Percentiles rank a stretch among this genome's conserved stretches.
phyloP scores from a whole-genome alignment of 2,329 filamentous ascomycete genomes.

The Cercospora janseana region DNA sequence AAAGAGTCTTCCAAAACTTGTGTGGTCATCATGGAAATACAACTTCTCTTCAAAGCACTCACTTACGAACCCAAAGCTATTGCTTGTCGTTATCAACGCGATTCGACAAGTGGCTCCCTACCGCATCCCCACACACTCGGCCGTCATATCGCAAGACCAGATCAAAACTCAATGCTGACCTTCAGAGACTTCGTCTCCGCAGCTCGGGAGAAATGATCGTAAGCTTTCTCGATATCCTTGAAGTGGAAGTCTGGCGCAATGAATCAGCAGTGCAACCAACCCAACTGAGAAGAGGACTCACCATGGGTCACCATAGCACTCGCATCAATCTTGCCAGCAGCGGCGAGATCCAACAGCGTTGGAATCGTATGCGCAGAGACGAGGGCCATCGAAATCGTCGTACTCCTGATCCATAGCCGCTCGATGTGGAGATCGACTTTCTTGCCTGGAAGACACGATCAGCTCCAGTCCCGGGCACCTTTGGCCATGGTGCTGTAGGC shows the following conservation, averaged over 20 bases:
- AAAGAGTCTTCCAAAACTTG: too few species aligned
- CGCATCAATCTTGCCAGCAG: slow-evolving; percentile 29
- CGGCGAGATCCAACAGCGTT: slow-evolving; percentile 28
- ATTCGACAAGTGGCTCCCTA: too few species aligned
- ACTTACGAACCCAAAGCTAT: too few species aligned
- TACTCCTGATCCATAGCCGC: slow-evolving; percentile 54
- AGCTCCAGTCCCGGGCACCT: too few species aligned
- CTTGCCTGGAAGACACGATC: too few species aligned
- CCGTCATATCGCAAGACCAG: not conserved
- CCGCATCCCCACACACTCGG: too few species aligned
- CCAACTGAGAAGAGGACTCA: slow-evolving; percentile 8
- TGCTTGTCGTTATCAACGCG: too few species aligned
- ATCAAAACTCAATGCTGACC: slow-evolving; percentile 29
- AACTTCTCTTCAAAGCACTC: too few species aligned
- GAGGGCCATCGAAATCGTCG: slow-evolving; percentile 30
- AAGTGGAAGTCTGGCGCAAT: slow-evolving; percentile 31
- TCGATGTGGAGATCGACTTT: slow-evolving; percentile 54
- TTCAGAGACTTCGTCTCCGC: slow-evolving; percentile 31
- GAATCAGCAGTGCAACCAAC: not conserved
- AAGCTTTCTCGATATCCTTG: slow-evolving; percentile 30
- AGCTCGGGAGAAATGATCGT: slow-evolving; percentile 31
- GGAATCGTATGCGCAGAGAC: slow-evolving; percentile 32
- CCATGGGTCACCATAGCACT: slow-evolving; percentile 30
- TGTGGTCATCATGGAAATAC: too few species aligned
- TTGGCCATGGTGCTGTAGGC: too few species aligned